Evolutionary conservation across 768 basidiomycete species (phyloP).

Genomic region (Glaciozyma martinii): DNA sequence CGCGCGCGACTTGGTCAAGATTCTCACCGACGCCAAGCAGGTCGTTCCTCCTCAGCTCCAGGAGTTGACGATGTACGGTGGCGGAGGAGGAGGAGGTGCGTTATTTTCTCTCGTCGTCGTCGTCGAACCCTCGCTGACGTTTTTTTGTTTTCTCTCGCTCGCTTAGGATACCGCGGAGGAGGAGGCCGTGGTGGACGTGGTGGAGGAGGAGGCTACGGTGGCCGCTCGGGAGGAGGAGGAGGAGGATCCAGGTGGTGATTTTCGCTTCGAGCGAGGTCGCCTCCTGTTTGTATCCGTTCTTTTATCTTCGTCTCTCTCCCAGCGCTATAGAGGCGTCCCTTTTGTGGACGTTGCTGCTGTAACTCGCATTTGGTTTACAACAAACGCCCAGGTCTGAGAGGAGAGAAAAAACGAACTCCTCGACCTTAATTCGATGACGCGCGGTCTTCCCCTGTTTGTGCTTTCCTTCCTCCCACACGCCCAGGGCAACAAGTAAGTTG

Average conservation of each 20-base stretch:
- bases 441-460: no score
- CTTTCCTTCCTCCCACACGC: no score
- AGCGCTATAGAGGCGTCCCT: no score
- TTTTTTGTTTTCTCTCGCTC: neutral
- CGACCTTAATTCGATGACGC: no score
- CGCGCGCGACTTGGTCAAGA: conserved; percentile 79
- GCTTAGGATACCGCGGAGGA: neutral
- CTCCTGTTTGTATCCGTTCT: no score
- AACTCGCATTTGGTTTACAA: no score
- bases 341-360: no score
- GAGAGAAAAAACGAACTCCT: no score
- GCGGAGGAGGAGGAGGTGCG: conserved; percentile 25
- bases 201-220: neutral
- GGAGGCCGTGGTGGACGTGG: neutral
- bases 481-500: no score
- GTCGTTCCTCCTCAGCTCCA: conserved; percentile 77
- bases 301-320: no score
- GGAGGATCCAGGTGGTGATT: neutral
- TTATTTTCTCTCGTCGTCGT: neutral
- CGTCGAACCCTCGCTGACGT: neutral
- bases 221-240: neutral
- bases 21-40: conserved; percentile 79
- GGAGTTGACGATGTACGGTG: conserved; percentile 38
- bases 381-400: no score
- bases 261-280: neutral